Percentiles rank a stretch among this genome's conserved stretches.
Evolutionary conservation across 2,329 filamentous ascomycete species (phyloP).

Genomic region (Colletotrichum neosansevieriae): DNA sequence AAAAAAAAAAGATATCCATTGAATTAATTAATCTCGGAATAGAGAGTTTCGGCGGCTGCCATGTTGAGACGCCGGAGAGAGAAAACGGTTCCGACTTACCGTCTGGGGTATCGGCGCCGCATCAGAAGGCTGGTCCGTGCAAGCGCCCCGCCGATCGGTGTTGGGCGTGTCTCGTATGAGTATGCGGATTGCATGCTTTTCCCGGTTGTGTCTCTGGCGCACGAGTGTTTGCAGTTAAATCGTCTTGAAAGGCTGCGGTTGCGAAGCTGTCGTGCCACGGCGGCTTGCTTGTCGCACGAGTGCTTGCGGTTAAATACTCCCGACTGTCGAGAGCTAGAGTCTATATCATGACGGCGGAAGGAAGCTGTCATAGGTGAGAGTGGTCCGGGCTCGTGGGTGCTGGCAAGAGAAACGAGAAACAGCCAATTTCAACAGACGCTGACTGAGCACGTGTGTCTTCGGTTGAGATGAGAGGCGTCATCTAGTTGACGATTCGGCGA

Average conservation of each 20-base stretch:
- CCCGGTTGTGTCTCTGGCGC: constrained; percentile 8
- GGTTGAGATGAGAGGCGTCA: constrained; percentile 9
- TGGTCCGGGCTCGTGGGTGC: not conserved
- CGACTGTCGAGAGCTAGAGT: too few species aligned
- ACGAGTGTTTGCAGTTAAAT: not conserved
- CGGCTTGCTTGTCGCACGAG: too few species aligned
- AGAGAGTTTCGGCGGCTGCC: not conserved
- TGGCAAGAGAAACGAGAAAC: constrained; percentile 1
- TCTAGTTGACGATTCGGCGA: not conserved
- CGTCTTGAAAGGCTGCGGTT: not conserved
- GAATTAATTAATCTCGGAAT: not conserved
- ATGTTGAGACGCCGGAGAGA: not conserved
- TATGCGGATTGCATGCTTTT: constrained; percentile 31
- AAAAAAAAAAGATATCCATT: constrained; percentile 28
- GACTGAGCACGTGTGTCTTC: not conserved
- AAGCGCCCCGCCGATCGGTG: constrained; percentile 26
- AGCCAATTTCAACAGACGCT: not conserved
- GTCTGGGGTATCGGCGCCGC: not conserved
- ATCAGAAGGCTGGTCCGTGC: constrained; percentile 15
- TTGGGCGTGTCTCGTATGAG: constrained; percentile 31
- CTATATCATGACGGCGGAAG: not conserved
- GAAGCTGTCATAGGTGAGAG: not conserved
- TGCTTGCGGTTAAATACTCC: too few species aligned
- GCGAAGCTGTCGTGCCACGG: not conserved
- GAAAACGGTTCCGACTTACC: constrained; percentile 3